phyloP scores from a whole-genome alignment of 805 yeast genomes.

The Blastobotrys mokoenaii region DNA sequence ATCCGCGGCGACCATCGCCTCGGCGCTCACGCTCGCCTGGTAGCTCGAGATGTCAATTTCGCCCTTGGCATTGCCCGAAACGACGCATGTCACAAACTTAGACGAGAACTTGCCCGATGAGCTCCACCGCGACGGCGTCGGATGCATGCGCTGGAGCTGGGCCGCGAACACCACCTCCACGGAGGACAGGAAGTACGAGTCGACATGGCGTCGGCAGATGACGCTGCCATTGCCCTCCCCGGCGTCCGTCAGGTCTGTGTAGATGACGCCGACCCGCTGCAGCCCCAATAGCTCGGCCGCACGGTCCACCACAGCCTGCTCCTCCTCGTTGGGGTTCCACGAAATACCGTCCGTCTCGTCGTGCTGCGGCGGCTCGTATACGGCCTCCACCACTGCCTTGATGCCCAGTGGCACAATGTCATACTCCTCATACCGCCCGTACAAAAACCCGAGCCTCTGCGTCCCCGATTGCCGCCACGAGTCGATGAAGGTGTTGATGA shows the following conservation, averaged over 20 bases:
- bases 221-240: slow-evolving; percentile 86
- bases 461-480: slow-evolving; percentile 84
- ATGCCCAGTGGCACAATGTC: slow-evolving; percentile 86
- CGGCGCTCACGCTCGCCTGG: slow-evolving; percentile 83
- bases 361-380: slow-evolving; percentile 85
- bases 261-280: slow-evolving; percentile 69
- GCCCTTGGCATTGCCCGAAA: slow-evolving; percentile 80
- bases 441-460: slow-evolving; percentile 78
- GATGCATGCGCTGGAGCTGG: slow-evolving; percentile 56
- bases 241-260: slow-evolving; percentile 83
- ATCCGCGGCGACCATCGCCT: slow-evolving; percentile 80
- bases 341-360: slow-evolving; percentile 83
- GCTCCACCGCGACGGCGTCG: slow-evolving; percentile 57
- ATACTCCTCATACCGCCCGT: slow-evolving; percentile 73
- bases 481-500: slow-evolving; percentile 78
- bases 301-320: slow-evolving; percentile 41
- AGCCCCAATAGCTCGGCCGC: slow-evolving; percentile 56
- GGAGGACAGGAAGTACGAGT: slow-evolving; percentile 84
- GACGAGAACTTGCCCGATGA: slow-evolving; percentile 66
- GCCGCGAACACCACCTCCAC: slow-evolving; percentile 82
- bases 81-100: slow-evolving; percentile 86
- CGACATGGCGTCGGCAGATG: slow-evolving; percentile 84
- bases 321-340: slow-evolving; percentile 46
- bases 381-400: slow-evolving; percentile 88
- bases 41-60: slow-evolving; percentile 87